These are phyloP conservation scores for Fraxinus excelsior DNA, from an alignment of 257 asterid genomes.

Conservation along the genomic window DNA sequence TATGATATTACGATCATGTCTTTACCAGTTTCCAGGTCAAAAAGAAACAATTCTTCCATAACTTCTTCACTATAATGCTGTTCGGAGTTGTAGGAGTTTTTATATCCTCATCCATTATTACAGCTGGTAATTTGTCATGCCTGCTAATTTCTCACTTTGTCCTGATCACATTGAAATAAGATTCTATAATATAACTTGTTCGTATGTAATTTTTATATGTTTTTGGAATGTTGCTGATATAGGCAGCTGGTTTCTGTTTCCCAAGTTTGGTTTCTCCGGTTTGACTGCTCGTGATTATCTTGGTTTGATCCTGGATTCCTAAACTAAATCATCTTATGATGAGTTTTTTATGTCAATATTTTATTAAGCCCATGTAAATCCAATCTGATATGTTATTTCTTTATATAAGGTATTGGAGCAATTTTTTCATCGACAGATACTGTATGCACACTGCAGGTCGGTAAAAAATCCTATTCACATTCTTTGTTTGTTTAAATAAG, in stretches of 20 bases:
- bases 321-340: background rate
- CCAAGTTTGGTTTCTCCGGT: constrained; percentile 49
- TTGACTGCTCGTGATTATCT: constrained; percentile 74
- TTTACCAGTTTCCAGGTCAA: constrained; percentile 86
- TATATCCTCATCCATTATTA: constrained; percentile 68
- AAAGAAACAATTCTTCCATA: constrained; percentile 96
- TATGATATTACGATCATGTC: background rate
- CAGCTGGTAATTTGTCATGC: constrained; percentile 54
- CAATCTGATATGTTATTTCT: constrained; percentile 12
- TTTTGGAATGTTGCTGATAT: constrained; percentile 13
- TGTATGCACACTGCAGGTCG: constrained; percentile 94
- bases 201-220: background rate
- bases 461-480: constrained; percentile 10
- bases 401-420: constrained; percentile 64
- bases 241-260: constrained; percentile 83
- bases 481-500: constrained; percentile 17
- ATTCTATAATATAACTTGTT: background rate
- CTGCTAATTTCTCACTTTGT: background rate
- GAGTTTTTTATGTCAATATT: constrained; percentile 5
- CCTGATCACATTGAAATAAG: background rate
- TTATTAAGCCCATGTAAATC: constrained; percentile 9
- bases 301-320: constrained; percentile 49
- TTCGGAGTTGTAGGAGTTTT: constrained; percentile 89
- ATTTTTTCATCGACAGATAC: constrained; percentile 95
- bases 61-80: constrained; percentile 88